Evolutionary conservation across 192 early-diverging fungal genomes (phyloP), one percentile per base, ranked within the genome.

Genomic region (Diversispora epigaea): DNA sequence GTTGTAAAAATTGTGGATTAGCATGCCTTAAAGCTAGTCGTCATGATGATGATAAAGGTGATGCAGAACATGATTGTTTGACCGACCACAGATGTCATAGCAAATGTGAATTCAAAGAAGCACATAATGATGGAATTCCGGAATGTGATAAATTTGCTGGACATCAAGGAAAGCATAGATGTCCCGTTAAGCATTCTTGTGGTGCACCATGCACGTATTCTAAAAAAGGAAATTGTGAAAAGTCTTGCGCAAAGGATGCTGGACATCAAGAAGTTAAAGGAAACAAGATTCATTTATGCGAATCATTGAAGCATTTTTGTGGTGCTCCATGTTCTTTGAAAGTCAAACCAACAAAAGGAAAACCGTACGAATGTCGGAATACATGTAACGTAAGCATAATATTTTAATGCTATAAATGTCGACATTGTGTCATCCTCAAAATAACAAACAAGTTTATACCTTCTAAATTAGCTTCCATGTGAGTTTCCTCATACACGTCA

Each of bases 301-400:
- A 69, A 44, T 57, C 80, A 6, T 46, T 15, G 3, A 19, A 49
- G 17, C 80, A 81, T 81, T 80, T 58, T 46, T 81, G 80, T 54
- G 80, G 80, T 17, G 17, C 52, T 32, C 43, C 79, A 19, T 81
- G 80, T 56, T 81, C 80, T 10, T 74, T 81, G 17, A 69, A 56
- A 52, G 32, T 32, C 6, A 50, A 75, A 19, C 43, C 63, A 7
- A 45, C 10, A 14, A 67, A 39, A 7, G 68, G 52, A 5, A n/a
- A 40, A 17, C 25, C 25, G 2, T 70, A 70, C 39, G 68, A 70
- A 70, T 70, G 68, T 14, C 68, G 52, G 32, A 70, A 70, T 40
- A 70, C 49, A 6, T 70, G 68, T 15, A 70, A 56, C 17, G 68
- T 70, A 70, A 70, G 50, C 56, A 52, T 61, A 0, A 11, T 11